Percentiles rank a stretch among this genome's conserved stretches.
These are phyloP conservation scores for Arabidopsis suecica DNA, from an alignment of 345 rosid species.

Conservation along the genomic window DNA sequence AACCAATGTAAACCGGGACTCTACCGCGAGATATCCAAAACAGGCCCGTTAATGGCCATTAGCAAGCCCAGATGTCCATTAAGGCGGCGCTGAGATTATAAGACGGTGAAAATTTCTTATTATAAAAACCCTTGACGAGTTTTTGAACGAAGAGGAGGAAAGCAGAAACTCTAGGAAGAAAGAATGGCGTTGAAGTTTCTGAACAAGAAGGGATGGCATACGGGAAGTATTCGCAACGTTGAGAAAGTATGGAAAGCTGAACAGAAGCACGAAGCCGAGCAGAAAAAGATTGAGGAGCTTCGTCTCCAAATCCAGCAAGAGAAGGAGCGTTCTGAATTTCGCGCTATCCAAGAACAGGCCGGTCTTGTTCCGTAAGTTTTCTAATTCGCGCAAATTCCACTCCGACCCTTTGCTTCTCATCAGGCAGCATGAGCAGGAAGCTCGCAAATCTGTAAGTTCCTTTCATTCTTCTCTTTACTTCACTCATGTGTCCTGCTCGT, in stretches of 20 bases:
- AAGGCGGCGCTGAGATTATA: constrained; percentile 12
- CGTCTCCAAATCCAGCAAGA: constrained; percentile 89
- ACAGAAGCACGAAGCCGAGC: constrained; percentile 91
- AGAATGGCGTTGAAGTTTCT: constrained; percentile 88
- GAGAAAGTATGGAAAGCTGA: constrained; percentile 98
- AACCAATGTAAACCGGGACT: constrained; percentile 15
- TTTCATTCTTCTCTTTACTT: neutral
- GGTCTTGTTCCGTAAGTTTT: constrained; percentile 70
- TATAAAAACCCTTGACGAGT: constrained; percentile 14
- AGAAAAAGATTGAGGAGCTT: constrained; percentile 91
- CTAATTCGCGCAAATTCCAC: constrained; percentile 62
- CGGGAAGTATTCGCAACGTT: constrained; percentile 88
- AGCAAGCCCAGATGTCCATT: neutral
- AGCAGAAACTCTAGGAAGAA: neutral
- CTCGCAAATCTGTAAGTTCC: constrained; percentile 69
- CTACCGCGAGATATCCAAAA: neutral
- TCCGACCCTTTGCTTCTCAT: constrained; percentile 82
- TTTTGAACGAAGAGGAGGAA: constrained; percentile 10
- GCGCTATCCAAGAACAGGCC: constrained; percentile 75
- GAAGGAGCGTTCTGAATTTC: constrained; percentile 76
- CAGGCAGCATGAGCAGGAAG: constrained; percentile 81
- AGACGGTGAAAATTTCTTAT: neutral
- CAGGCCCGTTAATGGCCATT: neutral
- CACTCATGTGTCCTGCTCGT: too few relatives aligned
- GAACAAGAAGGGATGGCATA: constrained; percentile 99